These are phyloP conservation scores for Suillus placidus DNA, from an alignment of 768 basidiomycete species.

Conservation along the genomic window DNA sequence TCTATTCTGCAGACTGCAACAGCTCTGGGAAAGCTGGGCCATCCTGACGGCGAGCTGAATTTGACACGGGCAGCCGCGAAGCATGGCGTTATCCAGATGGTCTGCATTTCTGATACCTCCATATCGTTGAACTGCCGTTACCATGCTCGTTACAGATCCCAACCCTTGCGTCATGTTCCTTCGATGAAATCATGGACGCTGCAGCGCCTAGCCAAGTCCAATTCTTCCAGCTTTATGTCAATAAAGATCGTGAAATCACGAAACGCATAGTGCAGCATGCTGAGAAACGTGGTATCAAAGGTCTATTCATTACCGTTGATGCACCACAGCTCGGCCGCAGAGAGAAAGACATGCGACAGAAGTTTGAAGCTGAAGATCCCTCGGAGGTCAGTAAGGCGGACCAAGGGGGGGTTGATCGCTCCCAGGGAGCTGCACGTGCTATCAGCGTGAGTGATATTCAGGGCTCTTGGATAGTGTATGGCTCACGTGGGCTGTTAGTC, in stretches of 20 bases:
- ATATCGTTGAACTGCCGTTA: not conserved
- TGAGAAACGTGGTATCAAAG: constrained; percentile 83
- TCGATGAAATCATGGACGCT: constrained; percentile 89
- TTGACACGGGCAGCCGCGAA: constrained; percentile 83
- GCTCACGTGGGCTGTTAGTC: constrained; percentile 45
- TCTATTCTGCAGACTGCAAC: constrained; percentile 56
- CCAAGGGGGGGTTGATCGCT: constrained; percentile 55
- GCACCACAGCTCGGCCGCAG: constrained; percentile 90
- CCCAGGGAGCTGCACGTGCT: constrained; percentile 87
- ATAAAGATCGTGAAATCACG: constrained; percentile 81
- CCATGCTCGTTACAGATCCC: constrained; percentile 61
- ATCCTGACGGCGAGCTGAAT: constrained; percentile 89
- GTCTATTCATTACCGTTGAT: constrained; percentile 92
- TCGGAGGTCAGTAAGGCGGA: constrained; percentile 25
- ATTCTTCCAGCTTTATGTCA: constrained; percentile 87
- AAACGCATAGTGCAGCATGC: constrained; percentile 85
- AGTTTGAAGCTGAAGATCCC: constrained; percentile 70
- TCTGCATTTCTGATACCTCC: constrained; percentile 21
- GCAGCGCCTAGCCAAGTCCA: constrained; percentile 75
- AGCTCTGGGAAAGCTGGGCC: constrained; percentile 86
- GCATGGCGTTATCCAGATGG: constrained; percentile 71
- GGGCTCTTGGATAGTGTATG: not conserved
- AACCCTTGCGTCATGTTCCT: constrained; percentile 88
- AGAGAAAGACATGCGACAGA: constrained; percentile 96
- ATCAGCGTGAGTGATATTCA: constrained; percentile 60